Evolutionary conservation across 1,139 yeast genomes (phyloP), one percentile per base, ranked within the genome.

Genomic region (Debaryomyces psychrophilus): DNA sequence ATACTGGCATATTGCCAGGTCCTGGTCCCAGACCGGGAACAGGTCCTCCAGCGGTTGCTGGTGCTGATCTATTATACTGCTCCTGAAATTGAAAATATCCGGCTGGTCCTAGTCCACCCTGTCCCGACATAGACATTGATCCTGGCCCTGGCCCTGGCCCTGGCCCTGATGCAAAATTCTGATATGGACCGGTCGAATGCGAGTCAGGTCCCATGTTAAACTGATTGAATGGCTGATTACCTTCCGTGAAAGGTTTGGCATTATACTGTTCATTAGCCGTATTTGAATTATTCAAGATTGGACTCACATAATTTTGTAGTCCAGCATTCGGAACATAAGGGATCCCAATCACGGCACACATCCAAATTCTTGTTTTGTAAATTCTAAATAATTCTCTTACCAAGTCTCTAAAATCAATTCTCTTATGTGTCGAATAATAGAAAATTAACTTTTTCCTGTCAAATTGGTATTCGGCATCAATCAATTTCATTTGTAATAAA

Each of bases 301-400:
- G 41, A 28, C 41, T 38, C 6, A 29, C 17, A 17, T 28, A 28
- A 38, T 28, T 38, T 12, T 38, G 41, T 7, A 26, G 17, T 18
- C 31, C 23, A 9, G 22, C 26, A 27, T 43, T 45, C 15, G 50
- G 43, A 15, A 45, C 47, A 51, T 57, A 67, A 11, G 73, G 72
- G 31, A 65, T 56, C 5, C 72, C 73, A 48, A 57, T 62, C 20
- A 90, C 90, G 3, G 97, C 95, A 72, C 97, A 92, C 83, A 92
- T 82, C 99, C 99, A 95, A 59, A 93, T 93, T 59, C 99, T 79
- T 1, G 98, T 93, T 69, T 93, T 93, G 77, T 90, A 93, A 49
- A 90, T 87, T 60, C 95, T 82, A 74, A 93, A 93, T 52, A 93
- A 72, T 59, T 93, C 98, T 54, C 95, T 82, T 44, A 93, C 96